Conservation (phyloP, 2,329 filamentous ascomycete species). For the Aureobasidium zeae region DNA sequence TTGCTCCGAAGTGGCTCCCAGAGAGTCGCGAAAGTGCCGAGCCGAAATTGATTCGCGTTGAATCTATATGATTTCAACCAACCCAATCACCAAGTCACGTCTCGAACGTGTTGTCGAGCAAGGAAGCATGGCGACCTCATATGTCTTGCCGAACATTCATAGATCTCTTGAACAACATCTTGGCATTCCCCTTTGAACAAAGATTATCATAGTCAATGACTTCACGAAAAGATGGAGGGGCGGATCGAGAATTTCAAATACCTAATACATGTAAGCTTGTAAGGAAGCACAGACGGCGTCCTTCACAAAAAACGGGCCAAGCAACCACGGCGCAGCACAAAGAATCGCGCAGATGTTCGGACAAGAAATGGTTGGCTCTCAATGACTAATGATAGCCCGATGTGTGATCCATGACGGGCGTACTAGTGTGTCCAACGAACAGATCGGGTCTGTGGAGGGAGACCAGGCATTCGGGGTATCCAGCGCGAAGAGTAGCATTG, state of each 20-base stretch:
- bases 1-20: neutral
- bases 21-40: constrained; percentile 11
- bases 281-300: constrained; percentile 9
- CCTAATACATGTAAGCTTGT: too few species aligned
- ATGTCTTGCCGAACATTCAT: too few species aligned
- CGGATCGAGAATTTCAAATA: constrained; percentile 9
- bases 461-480: neutral
- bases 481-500: neutral
- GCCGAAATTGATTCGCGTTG: constrained; percentile 8
- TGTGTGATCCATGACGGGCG: constrained; percentile 14
- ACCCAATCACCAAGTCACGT: constrained; percentile 1
- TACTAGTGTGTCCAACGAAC: constrained; percentile 12
- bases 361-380: constrained; percentile 5
- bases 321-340: constrained; percentile 9
- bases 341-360: neutral
- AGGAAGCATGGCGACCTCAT: too few species aligned
- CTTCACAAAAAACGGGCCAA: constrained; percentile 15
- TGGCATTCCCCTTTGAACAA: neutral
- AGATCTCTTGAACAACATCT: too few species aligned
- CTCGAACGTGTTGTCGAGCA: constrained; percentile 1
- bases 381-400: constrained; percentile 13
- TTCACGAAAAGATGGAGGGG: neutral
- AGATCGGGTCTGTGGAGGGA: constrained; percentile 7
- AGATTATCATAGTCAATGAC: too few species aligned
- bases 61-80: constrained; percentile 2